phyloP scores from a whole-genome alignment of 2,329 filamentous ascomycete genomes.

The Sclerotinia glacialis region DNA sequence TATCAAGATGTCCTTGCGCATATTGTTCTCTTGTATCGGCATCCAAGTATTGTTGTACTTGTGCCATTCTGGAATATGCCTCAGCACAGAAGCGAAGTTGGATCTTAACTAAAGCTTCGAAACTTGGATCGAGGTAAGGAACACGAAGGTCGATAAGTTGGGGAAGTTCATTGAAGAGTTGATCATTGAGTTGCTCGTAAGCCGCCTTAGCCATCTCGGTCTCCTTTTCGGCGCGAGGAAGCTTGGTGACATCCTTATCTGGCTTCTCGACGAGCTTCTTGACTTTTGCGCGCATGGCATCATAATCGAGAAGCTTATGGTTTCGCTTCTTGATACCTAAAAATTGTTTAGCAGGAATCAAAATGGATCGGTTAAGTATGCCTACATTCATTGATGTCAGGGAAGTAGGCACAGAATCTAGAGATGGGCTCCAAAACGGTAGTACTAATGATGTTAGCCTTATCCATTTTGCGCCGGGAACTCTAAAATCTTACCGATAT shows the following conservation, averaged over 20 bases:
- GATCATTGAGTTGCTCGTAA: constrained; percentile 97
- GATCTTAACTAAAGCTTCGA: constrained; percentile 98
- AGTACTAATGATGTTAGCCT: constrained; percentile 51
- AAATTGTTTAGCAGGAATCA: constrained; percentile 27
- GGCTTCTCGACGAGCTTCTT: constrained; percentile 98
- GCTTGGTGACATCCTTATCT: constrained; percentile 95
- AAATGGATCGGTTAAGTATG: neutral
- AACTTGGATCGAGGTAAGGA: constrained; percentile 93
- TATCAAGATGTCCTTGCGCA: constrained; percentile 87
- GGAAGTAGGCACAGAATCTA: constrained; percentile 96
- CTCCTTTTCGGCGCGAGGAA: constrained; percentile 94
- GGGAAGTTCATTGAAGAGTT: constrained; percentile 86
- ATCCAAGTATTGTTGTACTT: constrained; percentile 97
- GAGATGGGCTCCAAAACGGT: constrained; percentile 95
- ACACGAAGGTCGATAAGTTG: constrained; percentile 96
- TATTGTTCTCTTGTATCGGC: constrained; percentile 95
- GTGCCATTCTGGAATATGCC: constrained; percentile 95
- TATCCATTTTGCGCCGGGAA: neutral
- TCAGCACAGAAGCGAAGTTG: constrained; percentile 97
- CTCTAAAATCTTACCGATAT: constrained; percentile 61
- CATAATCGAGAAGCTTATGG: constrained; percentile 98
- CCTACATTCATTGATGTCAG: constrained; percentile 94
- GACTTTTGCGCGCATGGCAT: constrained; percentile 90
- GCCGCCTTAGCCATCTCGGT: constrained; percentile 88
- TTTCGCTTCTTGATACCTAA: constrained; percentile 96